phyloP scores from a whole-genome alignment of 2,329 filamentous ascomycete genomes.

The Zymoseptoria brevis region DNA sequence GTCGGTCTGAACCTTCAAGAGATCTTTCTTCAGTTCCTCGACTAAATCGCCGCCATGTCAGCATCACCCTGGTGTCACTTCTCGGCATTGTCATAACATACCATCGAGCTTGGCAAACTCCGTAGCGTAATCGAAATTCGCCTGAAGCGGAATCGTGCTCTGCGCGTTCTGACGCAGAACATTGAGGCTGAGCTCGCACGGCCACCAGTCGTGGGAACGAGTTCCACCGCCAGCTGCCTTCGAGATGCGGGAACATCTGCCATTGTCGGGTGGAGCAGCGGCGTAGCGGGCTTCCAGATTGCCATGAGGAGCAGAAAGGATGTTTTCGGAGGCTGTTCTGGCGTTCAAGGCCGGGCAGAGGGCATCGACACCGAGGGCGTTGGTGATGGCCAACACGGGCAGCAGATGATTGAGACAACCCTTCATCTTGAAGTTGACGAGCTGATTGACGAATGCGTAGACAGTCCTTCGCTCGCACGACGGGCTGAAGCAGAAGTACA shows the following conservation, averaged over 20 bases:
- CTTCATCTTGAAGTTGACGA: not conserved
- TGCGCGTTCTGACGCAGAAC: constrained; percentile 64
- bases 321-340: not conserved
- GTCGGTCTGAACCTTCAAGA: constrained; percentile 64
- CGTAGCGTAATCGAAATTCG: constrained; percentile 60
- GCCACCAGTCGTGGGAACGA: constrained; percentile 66
- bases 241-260: constrained; percentile 3
- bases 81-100: constrained; percentile 11
- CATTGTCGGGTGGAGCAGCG: not conserved
- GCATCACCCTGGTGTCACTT: not conserved
- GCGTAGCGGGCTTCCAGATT: not conserved
- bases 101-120: constrained; percentile 69
- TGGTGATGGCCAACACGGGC: not conserved
- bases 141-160: constrained; percentile 54
- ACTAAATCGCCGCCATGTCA: not conserved
- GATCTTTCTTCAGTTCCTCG: constrained; percentile 62
- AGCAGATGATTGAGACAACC: not conserved
- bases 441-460: not conserved
- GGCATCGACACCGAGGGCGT: not conserved
- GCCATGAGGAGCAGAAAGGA: not conserved
- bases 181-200: constrained; percentile 57
- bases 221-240: constrained; percentile 47
- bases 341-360: not conserved
- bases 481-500: not conserved
- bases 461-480: not conserved